A percentile compares a stretch with the other conserved stretches of the same genome.
Evolutionary conservation across 176 grass and related monocot species (phyloP).

Genomic region (Cenchrus americanus): DNA sequence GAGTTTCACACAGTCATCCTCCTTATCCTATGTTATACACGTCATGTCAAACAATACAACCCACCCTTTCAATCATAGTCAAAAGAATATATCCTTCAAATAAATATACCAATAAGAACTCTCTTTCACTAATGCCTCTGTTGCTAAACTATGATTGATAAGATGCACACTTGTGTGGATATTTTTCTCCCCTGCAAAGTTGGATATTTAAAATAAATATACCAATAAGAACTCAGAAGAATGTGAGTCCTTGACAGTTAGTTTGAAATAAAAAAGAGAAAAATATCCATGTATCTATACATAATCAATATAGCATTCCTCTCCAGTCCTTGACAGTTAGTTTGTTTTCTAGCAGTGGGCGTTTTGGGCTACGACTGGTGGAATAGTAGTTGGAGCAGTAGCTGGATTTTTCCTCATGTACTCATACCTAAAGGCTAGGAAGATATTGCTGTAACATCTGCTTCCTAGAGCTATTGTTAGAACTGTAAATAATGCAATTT

Average conservation of each 20-base stretch:
- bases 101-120: too few species aligned
- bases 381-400: conserved; percentile 81
- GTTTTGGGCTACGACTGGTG: conserved; percentile 89
- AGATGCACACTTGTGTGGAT: neutral
- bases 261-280: too few species aligned
- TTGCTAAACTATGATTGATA: neutral
- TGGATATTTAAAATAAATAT: neutral
- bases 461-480: conserved; percentile 7
- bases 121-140: neutral
- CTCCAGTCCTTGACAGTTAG: conserved; percentile 6
- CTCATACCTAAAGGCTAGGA: conserved; percentile 75
- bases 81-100: too few species aligned
- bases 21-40: too few species aligned
- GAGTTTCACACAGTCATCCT: too few species aligned
- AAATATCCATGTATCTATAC: neutral
- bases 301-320: neutral
- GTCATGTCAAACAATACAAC: too few species aligned
- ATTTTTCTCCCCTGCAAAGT: neutral
- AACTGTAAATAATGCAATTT: too few species aligned
- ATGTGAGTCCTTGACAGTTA: too few species aligned
- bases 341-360: conserved; percentile 75
- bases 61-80: too few species aligned
- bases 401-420: conserved; percentile 87
- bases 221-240: neutral
- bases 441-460: conserved; percentile 59